Conservation (phyloP, 306 rosid genomes). For the Dicorynia guianensis region DNA sequence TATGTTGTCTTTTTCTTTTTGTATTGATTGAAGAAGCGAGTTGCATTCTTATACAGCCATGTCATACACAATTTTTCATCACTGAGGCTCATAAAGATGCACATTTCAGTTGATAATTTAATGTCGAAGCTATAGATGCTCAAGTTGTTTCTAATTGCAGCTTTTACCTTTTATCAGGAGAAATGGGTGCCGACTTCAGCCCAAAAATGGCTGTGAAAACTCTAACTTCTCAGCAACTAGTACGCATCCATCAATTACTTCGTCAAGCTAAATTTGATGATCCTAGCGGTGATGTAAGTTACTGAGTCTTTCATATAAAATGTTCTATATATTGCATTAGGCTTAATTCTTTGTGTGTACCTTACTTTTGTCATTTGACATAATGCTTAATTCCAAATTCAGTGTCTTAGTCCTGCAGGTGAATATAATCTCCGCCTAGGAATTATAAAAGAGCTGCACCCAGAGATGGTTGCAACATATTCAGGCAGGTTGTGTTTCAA, state of each 20-base stretch:
- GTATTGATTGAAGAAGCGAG: conserved; percentile 15
- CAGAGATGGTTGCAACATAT: conserved; percentile 99
- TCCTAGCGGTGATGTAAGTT: conserved; percentile 78
- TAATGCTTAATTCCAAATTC: conserved; percentile 41
- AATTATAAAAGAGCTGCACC: conserved; percentile 93
- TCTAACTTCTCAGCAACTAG: conserved; percentile 89
- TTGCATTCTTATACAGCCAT: conserved; percentile 28
- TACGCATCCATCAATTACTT: conserved; percentile 92
- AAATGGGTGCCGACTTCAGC: conserved; percentile 92
- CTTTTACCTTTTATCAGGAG: conserved; percentile 57
- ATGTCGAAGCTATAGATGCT: conserved; percentile 13
- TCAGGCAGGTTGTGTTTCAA: conserved; percentile 85
- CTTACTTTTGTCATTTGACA: conserved; percentile 38
- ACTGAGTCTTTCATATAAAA: conserved; percentile 47
- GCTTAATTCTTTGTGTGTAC: conserved; percentile 18
- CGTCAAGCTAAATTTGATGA: conserved; percentile 99
- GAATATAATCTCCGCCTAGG: conserved; percentile 98
- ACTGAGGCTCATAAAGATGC: conserved; percentile 27
- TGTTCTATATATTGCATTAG: conserved; percentile 19
- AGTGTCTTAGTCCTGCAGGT: conserved; percentile 99
- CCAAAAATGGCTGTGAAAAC: conserved; percentile 76
- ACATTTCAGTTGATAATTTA: conserved; percentile 20
- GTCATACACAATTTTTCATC: conserved; percentile 11
- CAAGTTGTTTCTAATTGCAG: conserved; percentile 18
- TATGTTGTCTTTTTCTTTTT: conserved; percentile 4